phyloP scores from a whole-genome alignment of 345 rosid species.

The Pistacia atlantica region DNA sequence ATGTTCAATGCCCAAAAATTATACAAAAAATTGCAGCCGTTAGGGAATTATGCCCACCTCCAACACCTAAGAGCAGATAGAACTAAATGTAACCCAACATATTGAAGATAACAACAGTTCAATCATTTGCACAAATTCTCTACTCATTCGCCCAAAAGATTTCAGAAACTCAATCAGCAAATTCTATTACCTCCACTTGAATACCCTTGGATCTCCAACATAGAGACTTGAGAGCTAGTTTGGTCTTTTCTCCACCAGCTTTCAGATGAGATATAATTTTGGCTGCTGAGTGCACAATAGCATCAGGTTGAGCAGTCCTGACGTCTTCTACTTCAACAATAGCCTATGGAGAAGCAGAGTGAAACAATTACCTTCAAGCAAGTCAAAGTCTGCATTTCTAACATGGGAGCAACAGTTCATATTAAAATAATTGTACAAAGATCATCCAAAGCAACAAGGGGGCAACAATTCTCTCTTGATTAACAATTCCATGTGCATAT shows the following conservation, averaged over 20 bases:
- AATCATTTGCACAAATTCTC: neutral
- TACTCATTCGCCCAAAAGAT: neutral
- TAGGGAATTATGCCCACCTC: neutral
- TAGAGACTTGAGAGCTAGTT: conserved; percentile 68
- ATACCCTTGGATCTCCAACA: conserved; percentile 84
- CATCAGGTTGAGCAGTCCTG: conserved; percentile 78
- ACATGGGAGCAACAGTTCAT: neutral
- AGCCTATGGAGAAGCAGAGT: conserved; percentile 43
- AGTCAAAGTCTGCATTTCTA: neutral
- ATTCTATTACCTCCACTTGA: conserved; percentile 77
- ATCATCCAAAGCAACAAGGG: neutral
- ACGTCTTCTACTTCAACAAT: conserved; percentile 78
- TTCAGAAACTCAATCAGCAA: conserved; percentile 11
- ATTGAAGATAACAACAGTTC: neutral
- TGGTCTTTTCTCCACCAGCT: conserved; percentile 65
- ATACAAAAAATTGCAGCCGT: neutral
- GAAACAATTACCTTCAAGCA: conserved; percentile 29
- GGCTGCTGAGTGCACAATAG: conserved; percentile 65
- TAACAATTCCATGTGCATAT: neutral
- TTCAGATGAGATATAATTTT: conserved; percentile 69
- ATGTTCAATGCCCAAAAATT: neutral
- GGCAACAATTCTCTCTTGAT: neutral
- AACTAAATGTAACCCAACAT: neutral
- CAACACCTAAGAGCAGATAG: neutral
- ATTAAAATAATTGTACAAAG: neutral